phyloP scores from a whole-genome alignment of 768 basidiomycete species.

The Tylopilus subfusipes region DNA sequence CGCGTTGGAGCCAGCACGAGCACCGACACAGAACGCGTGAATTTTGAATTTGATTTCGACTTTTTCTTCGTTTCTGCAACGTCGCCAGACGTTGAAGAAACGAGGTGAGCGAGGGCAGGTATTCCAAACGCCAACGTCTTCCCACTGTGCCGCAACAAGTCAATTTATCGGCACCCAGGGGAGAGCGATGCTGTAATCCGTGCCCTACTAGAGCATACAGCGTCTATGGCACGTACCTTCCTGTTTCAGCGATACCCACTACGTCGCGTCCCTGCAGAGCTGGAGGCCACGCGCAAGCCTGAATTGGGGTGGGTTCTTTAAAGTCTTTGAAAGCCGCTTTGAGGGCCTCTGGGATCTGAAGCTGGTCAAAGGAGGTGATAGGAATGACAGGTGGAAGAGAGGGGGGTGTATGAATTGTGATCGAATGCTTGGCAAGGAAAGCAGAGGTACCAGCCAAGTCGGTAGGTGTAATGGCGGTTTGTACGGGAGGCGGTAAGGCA shows the following conservation, averaged over 20 bases:
- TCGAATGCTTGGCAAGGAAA: constrained; percentile 68
- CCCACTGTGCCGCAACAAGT: constrained; percentile 49
- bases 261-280: constrained; percentile 81
- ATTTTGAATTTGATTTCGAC: constrained; percentile 25
- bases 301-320: constrained; percentile 90
- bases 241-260: constrained; percentile 95
- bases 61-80: constrained; percentile 27
- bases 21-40: constrained; percentile 44
- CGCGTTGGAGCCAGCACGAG: constrained; percentile 93
- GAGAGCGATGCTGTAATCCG: not conserved
- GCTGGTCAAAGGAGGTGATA: constrained; percentile 68
- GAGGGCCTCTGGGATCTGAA: constrained; percentile 64
- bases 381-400: constrained; percentile 52
- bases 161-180: not conserved
- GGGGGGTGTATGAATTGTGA: constrained; percentile 63
- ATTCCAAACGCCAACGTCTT: constrained; percentile 97
- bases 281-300: constrained; percentile 93
- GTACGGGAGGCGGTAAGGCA: constrained; percentile 15
- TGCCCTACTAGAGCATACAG: not conserved
- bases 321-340: constrained; percentile 64
- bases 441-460: constrained; percentile 43
- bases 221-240: constrained; percentile 49
- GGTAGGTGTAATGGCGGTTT: constrained; percentile 10
- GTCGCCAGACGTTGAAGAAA: constrained; percentile 32
- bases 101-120: constrained; percentile 74